A percentile compares a stretch with the other conserved stretches of the same genome.
Evolutionary conservation across 371 early-diverging fungal genomes (phyloP).

Genomic region (Actinomortierella wolfii): DNA sequence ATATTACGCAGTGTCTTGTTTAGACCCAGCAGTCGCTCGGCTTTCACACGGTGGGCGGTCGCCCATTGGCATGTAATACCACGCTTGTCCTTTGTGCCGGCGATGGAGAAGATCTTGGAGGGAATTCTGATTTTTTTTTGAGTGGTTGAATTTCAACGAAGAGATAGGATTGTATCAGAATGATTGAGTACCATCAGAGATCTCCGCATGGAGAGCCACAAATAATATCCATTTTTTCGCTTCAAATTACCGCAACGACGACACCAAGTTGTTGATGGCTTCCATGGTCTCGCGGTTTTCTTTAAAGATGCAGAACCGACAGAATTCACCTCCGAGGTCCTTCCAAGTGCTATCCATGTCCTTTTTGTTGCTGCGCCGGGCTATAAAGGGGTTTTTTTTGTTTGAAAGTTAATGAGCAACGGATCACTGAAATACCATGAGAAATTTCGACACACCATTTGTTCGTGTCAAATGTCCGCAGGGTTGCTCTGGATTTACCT

Average conservation of each 20-base stretch:
- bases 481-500: no score
- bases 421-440: neutral
- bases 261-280: conserved; percentile 67
- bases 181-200: no score
- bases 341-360: conserved; percentile 48
- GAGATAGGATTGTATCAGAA: no score
- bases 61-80: conserved; percentile 94
- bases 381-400: neutral
- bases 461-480: neutral
- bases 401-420: conserved; percentile 10
- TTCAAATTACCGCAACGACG: conserved; percentile 49
- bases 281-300: conserved; percentile 91
- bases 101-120: conserved; percentile 75
- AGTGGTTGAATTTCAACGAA: conserved; percentile 1
- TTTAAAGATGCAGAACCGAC: conserved; percentile 87
- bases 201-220: no score
- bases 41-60: conserved; percentile 69
- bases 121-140: no score
- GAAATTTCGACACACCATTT: neutral
- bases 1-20: conserved; percentile 65
- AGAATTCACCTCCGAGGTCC: conserved; percentile 69
- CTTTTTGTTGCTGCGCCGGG: conserved; percentile 39
- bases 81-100: conserved; percentile 99
- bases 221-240: neutral
- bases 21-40: conserved; percentile 60